Evolutionary conservation across 2,329 filamentous ascomycete genomes (phyloP), one percentile per base, ranked within the genome.

Genomic region (Talaromyces sp.): DNA sequence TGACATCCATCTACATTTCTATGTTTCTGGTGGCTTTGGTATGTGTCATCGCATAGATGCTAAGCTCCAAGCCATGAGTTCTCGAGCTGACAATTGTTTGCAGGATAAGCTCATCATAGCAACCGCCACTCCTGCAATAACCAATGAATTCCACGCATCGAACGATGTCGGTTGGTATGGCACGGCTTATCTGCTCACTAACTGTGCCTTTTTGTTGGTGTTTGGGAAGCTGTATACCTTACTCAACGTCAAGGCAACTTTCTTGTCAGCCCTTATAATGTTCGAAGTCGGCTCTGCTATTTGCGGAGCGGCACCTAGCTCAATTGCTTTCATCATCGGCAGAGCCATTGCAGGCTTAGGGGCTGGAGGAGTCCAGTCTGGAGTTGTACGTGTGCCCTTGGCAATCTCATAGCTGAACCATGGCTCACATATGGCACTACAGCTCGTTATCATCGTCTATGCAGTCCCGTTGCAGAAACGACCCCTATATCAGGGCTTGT

Each of bases 401-500:
- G 16, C 48, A 5, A 2, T 33, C 12, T 16, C 25, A 28, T 2
- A 50, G 5, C 3, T 3, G 23, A 50, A 3, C 2, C 23, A 25
- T 50, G 5, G 12, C 46, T 48, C 44, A 48, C 44, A 48, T 5
- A 14, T 25, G 23, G 46, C 16, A 16, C 8, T 31, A n/a, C 37
- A 63, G 61, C 35, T 63, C 9, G 61, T 63, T 11, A 14, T 63
- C 9, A 46, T 63, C 37, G 35, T 63, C 28, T 63, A 63, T 14
- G 55, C 61, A 14, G 55, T 59, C 37, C 61, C 61, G 1, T 33
- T 62, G 6, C 23, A 68, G 67, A 75, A 81, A 31, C 81, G 86
- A 52, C 82, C 84, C 18, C 80, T 84, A 61, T 88, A 86, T 69
- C 86, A 85, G 69, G 86, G 84, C 37, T 77, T 88, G 60, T 83